phyloP scores from a whole-genome alignment of 805 yeast genomes.

The Saccharomycopsis olivae region DNA sequence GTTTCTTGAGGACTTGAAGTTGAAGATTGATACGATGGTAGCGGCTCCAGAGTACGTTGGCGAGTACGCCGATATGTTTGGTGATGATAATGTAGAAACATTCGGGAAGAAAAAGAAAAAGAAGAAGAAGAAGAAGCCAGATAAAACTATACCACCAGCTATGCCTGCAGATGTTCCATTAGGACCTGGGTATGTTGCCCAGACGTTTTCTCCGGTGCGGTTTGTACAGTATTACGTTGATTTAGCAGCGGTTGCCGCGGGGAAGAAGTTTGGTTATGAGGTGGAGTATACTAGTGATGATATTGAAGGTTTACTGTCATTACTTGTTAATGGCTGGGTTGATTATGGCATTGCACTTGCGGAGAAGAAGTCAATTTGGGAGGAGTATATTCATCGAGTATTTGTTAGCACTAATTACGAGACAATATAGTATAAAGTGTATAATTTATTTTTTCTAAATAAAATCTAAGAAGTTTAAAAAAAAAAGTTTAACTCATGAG shows the following conservation, averaged over 20 bases:
- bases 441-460: too few species aligned
- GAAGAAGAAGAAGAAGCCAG: conserved; percentile 26
- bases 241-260: conserved; percentile 37
- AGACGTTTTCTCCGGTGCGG: conserved; percentile 59
- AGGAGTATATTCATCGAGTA: conserved; percentile 41
- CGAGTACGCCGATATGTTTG: conserved; percentile 19
- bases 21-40: conserved; percentile 20
- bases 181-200: conserved; percentile 73
- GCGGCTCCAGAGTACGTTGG: not conserved
- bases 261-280: conserved; percentile 42
- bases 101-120: too few species aligned
- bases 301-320: conserved; percentile 40
- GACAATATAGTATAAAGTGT: too few species aligned
- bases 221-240: conserved; percentile 72
- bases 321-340: conserved; percentile 56
- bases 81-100: conserved; percentile 12
- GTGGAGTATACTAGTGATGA: conserved; percentile 65
- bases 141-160: conserved; percentile 50
- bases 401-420: conserved; percentile 61
- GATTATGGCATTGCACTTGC: conserved; percentile 27
- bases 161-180: conserved; percentile 27
- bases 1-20: conserved; percentile 42
- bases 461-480: too few species aligned
- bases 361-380: conserved; percentile 45
- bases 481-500: too few species aligned